phyloP scores from a whole-genome alignment of 2,329 filamentous ascomycete genomes.

The Fusarium ramigenum region DNA sequence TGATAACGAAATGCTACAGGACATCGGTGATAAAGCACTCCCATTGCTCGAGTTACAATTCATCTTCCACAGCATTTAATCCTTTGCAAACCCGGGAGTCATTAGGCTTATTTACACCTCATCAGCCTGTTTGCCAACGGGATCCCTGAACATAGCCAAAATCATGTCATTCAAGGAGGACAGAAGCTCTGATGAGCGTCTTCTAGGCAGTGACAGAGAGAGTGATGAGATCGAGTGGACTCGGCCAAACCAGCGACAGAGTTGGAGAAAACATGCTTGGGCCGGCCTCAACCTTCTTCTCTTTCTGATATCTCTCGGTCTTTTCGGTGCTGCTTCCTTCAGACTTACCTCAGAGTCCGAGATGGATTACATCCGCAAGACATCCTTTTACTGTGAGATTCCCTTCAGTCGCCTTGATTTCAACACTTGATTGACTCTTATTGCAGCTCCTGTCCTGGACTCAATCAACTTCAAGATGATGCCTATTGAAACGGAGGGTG shows the following conservation, averaged over 20 bases:
- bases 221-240: neutral
- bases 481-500: neutral
- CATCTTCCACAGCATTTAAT: neutral
- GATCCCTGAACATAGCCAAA: neutral
- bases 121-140: fast-evolving
- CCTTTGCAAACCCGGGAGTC: too few species aligned
- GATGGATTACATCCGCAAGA: neutral
- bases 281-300: fast-evolving
- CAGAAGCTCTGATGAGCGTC: neutral
- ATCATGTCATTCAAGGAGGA: neutral
- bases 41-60: neutral
- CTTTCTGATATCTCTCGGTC: neutral
- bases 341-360: neutral
- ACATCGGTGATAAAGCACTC: neutral
- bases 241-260: neutral
- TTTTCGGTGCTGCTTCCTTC: neutral
- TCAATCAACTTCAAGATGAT: neutral
- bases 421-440: fast-evolving
- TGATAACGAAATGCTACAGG: neutral
- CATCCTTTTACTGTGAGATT: neutral
- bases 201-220: neutral
- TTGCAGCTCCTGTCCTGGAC: neutral
- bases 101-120: fast-evolving
- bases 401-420: fast-evolving
- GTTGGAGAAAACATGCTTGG: neutral